Evolutionary conservation across 1,284 basidiomycete genomes (phyloP).

Genomic region (Macrocystidia cucumis): DNA sequence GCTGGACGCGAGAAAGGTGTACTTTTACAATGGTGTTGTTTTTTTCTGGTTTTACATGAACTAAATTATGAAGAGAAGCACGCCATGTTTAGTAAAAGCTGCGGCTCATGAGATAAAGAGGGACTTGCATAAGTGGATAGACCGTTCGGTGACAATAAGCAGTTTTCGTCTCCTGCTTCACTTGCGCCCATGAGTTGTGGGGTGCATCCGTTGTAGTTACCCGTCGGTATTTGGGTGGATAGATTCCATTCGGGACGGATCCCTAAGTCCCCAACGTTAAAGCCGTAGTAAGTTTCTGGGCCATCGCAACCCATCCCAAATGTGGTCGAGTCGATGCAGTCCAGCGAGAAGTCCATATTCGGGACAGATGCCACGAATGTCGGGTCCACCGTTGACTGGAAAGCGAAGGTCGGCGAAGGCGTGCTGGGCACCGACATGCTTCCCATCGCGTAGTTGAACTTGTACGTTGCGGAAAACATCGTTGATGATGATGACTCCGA

Average conservation of each 20-base stretch:
- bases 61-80: too few species aligned
- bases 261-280: slow-evolving; percentile 17
- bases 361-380: slow-evolving; percentile 13
- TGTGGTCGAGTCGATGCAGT: slow-evolving; percentile 9
- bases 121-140: slow-evolving; percentile 21
- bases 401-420: too few species aligned
- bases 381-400: too few species aligned
- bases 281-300: slow-evolving; percentile 18
- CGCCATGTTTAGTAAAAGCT: too few species aligned
- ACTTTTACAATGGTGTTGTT: slow-evolving; percentile 8
- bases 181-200: slow-evolving; percentile 8
- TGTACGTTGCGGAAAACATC: slow-evolving; percentile 46
- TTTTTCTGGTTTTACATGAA: too few species aligned
- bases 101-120: too few species aligned
- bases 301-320: slow-evolving; percentile 14
- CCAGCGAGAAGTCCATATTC: slow-evolving; percentile 11
- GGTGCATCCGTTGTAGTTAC: slow-evolving; percentile 4
- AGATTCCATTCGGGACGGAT: slow-evolving; percentile 14
- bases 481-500: slow-evolving; percentile 15
- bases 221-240: slow-evolving; percentile 12
- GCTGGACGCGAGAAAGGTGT: slow-evolving; percentile 2
- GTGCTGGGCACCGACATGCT: too few species aligned
- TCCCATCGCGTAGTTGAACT: slow-evolving; percentile 41
- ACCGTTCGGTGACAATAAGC: slow-evolving; percentile 6
- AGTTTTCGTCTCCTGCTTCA: slow-evolving; percentile 10